These are phyloP conservation scores for Deuterostichococcus epilithicus DNA, from an alignment of 139 green algal species.

Conservation along the genomic window DNA sequence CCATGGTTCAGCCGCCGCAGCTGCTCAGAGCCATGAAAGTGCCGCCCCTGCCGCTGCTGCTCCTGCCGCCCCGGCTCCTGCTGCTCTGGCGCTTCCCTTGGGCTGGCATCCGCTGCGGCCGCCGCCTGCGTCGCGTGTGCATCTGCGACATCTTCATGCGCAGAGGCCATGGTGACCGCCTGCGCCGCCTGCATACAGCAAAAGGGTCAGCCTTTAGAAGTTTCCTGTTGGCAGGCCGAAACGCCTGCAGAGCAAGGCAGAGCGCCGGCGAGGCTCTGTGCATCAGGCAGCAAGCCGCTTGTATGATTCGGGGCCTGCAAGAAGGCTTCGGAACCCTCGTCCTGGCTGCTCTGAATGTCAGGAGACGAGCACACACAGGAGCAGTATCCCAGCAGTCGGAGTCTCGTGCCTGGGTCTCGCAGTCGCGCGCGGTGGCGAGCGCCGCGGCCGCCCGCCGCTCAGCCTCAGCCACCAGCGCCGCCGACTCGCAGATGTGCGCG, in stretches of 20 bases:
- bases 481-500: background rate
- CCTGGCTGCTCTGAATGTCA: too few relatives aligned
- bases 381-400: too few relatives aligned
- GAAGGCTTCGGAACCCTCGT: too few relatives aligned
- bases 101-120: too few relatives aligned
- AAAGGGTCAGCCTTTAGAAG: too few relatives aligned
- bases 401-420: background rate
- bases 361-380: too few relatives aligned
- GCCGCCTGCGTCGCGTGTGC: background rate
- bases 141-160: background rate
- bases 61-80: background rate
- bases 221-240: too few relatives aligned
- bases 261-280: too few relatives aligned
- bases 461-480: background rate
- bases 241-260: too few relatives aligned
- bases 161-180: background rate
- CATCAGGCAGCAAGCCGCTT: too few relatives aligned
- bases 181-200: background rate
- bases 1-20: background rate
- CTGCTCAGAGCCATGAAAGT: background rate
- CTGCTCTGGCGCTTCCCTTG: background rate
- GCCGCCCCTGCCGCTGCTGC: too few relatives aligned
- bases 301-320: too few relatives aligned
- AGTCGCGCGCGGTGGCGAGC: background rate
- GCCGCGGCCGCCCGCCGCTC: background rate